A percentile compares a stretch with the other conserved stretches of the same genome.
phyloP scores from a whole-genome alignment of 352 stramenopile genomes.

The Phytophthora niederhauseri region DNA sequence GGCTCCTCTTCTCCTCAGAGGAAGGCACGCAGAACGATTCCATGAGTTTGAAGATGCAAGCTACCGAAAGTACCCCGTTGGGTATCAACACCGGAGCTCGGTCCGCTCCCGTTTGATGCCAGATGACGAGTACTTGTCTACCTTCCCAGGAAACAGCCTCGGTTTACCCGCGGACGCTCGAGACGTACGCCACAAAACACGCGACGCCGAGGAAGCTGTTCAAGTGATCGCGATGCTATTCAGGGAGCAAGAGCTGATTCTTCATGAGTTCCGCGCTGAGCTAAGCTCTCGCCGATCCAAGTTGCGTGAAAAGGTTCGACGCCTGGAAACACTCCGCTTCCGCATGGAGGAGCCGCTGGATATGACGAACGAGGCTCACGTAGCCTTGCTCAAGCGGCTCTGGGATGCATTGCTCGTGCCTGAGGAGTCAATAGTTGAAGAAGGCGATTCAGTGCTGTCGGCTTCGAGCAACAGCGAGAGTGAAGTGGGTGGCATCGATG shows the following conservation, averaged over 20 bases:
- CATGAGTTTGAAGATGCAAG: slow-evolving; percentile 70
- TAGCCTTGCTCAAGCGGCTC: slow-evolving; percentile 67
- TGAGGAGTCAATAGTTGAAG: slow-evolving; percentile 32
- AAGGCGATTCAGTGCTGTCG: slow-evolving; percentile 22
- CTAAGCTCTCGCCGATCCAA: slow-evolving; percentile 46
- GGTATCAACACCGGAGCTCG: slow-evolving; percentile 56
- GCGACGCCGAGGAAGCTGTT: slow-evolving; percentile 72
- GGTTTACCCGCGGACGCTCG: slow-evolving; percentile 44
- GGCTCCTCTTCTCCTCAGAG: slow-evolving; percentile 69
- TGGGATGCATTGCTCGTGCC: slow-evolving; percentile 62
- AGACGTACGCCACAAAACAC: slow-evolving; percentile 56
- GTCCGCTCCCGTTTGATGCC: slow-evolving; percentile 62
- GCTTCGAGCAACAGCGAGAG: slow-evolving; percentile 28
- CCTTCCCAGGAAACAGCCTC: slow-evolving; percentile 42
- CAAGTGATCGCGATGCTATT: slow-evolving; percentile 71
- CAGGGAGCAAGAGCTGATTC: slow-evolving; percentile 54
- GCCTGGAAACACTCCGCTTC: slow-evolving; percentile 71
- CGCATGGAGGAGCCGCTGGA: slow-evolving; percentile 78
- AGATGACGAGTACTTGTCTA: slow-evolving; percentile 46
- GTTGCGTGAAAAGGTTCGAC: slow-evolving; percentile 69
- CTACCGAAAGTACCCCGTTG: slow-evolving; percentile 76
- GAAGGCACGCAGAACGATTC: slow-evolving; percentile 57
- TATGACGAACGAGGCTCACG: slow-evolving; percentile 52
- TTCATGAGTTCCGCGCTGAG: slow-evolving; percentile 70
- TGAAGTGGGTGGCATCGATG: slow-evolving; percentile 43